Evolutionary conservation across 345 rosid species (phyloP).

Genomic region (Hibiscus mutabilis): DNA sequence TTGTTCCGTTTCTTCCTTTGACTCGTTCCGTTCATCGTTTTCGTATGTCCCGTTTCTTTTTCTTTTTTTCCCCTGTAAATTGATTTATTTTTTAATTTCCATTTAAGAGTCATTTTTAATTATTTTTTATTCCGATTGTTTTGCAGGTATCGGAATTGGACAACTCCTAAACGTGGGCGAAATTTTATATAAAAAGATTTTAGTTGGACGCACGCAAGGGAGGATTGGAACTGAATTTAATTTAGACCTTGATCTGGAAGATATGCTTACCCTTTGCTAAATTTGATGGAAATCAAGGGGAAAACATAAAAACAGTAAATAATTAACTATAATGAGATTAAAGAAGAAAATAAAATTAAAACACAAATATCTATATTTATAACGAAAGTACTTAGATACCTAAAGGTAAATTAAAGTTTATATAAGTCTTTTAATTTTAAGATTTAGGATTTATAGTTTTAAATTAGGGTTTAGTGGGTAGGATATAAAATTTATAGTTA

Average conservation of each 20-base stretch:
- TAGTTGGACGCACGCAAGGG: background rate
- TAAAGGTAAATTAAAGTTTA: too few species aligned
- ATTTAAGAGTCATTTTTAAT: background rate
- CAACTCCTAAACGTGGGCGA: background rate
- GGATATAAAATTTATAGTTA: too few species aligned
- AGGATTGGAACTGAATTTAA: background rate
- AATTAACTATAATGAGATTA: background rate
- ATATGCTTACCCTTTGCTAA: background rate
- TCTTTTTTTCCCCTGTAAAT: background rate
- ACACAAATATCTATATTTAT: background rate
- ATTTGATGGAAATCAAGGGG: background rate
- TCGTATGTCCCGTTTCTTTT: background rate
- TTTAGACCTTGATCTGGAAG: background rate
- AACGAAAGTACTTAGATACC: too few species aligned
- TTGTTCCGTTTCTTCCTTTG: background rate
- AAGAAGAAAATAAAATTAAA: background rate
- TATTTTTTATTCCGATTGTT: background rate
- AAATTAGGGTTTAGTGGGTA: too few species aligned
- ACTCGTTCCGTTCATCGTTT: background rate
- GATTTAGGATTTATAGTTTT: too few species aligned
- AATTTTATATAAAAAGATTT: background rate
- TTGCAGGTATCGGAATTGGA: conserved; percentile 1
- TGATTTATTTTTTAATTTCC: background rate
- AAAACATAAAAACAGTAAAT: background rate
- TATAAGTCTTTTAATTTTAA: too few species aligned